Conservation (phyloP, 2,329 filamentous ascomycete genomes). For the Pseudogymnoascus sp. region DNA sequence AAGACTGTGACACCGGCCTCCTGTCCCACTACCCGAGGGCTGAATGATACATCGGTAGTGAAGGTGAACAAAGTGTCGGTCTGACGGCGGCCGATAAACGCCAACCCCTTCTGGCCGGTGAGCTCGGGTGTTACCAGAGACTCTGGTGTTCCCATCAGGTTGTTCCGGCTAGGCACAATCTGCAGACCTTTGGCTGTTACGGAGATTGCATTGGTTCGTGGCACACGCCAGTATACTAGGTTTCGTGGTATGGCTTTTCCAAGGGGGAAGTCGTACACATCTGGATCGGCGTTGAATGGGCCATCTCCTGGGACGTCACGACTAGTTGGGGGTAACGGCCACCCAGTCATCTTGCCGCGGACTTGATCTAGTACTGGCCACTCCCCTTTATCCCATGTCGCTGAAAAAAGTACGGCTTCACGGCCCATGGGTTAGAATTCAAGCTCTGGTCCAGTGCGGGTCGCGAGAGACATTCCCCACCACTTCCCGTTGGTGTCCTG, state of each 20-base stretch:
- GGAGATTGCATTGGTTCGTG: constrained; percentile 36
- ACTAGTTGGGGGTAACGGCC: constrained; percentile 28
- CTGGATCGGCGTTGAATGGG: constrained; percentile 35
- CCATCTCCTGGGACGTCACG: constrained; percentile 32
- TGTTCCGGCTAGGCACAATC: constrained; percentile 40
- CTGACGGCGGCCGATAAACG: constrained; percentile 45
- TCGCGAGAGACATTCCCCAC: constrained; percentile 33
- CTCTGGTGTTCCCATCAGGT: constrained; percentile 45
- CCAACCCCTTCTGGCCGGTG: constrained; percentile 22
- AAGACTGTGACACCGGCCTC: constrained; percentile 46
- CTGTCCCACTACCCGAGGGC: constrained; percentile 31
- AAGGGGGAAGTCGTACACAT: constrained; percentile 36
- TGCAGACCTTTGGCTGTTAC: constrained; percentile 37
- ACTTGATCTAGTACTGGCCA: constrained; percentile 40
- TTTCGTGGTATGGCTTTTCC: constrained; percentile 40
- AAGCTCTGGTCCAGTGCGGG: constrained; percentile 31
- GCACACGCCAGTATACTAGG: constrained; percentile 48
- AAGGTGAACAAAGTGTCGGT: constrained; percentile 46
- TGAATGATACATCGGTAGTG: constrained; percentile 38
- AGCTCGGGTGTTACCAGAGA: constrained; percentile 39
- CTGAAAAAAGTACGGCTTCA: constrained; percentile 16
- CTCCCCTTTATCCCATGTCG: constrained; percentile 24
- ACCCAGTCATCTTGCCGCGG: constrained; percentile 36
- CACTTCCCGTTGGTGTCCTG: constrained; percentile 33
- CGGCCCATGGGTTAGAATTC: constrained; percentile 28